Evolutionary conservation across 495 filamentous ascomycete genomes (phyloP), one percentile per base, ranked within the genome.

Genomic region (Tetracladium setigerum): DNA sequence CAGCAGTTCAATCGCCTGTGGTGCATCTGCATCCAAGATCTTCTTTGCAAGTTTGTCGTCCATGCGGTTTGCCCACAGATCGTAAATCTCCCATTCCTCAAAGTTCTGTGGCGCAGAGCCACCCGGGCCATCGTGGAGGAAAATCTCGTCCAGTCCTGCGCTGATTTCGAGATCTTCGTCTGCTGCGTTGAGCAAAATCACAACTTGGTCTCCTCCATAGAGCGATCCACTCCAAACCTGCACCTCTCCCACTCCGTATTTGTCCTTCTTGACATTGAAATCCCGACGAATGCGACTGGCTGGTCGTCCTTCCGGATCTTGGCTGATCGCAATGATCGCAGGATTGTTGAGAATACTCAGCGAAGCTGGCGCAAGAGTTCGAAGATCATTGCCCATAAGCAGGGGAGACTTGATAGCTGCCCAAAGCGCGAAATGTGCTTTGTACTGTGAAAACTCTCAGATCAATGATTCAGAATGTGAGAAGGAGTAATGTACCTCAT

Each of bases 1-100:
- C 9, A 51, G 43, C 4, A 49, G 30, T 32, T 41, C 15, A 30
- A 50, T 30, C 52, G 50, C 12, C 44, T 52, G 5, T 44, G 36
- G 15, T 55, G 60, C 4, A 18, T 46, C 36, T 0, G 56, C 63
- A 12, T 62, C 51, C 11, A 77, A 59, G 49, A 75, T 64, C 13
- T 60, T 55, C 32, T 53, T 52, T 0, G 69, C 73, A 30, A 60
- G 63, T 2, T 34, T 55, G 11, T 69, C 59, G 33, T 49, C 56
- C 73, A 78, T 74, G 6, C 73, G 64, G 36, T 70, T 66, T 13
- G 66, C 73, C 76, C 76, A 79, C 2, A 78, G 60, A 54, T 79
- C 76, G 53, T 72, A 72, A 1, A 79, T 57, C 46, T 72, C 70
- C 73, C 74, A 78, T 4, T 36, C 43, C 42, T 56, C 47, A 7